Base-by-base conservation (phyloP, 2,329 filamentous ascomycete species). In the Aspergillus tamarii region DNA sequence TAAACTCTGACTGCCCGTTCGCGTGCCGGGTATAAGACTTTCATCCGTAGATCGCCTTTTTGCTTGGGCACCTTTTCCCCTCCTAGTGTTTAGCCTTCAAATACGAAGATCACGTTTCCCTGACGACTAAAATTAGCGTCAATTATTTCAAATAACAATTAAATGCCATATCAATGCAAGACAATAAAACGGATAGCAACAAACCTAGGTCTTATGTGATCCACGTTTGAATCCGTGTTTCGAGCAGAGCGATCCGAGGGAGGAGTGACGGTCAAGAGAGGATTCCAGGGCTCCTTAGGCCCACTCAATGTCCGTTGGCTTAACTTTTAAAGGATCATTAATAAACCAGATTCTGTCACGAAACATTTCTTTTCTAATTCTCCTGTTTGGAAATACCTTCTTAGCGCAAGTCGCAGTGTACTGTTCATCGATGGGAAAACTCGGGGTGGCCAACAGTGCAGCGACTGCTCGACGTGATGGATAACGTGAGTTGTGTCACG, bases 21-120 rank as follows among this genome's bases (percentile, higher is more conserved):
- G 55, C 56, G 41, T 59, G 57, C 43, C 43, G 43, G 55, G 32
- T 41, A 56, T 45, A 32, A 60, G 59, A 57, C 60, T 36, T 64
- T 64, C 64, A 61, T 66, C 57, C 64, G 64, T 65, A 64, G 66
- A 69, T 62, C 46, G 43, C 41, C 36, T 46, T 34, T 63, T 53
- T 45, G 41, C 58, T 41, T 59, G 39, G n/a, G 28, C 30, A n/a
- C 39, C 43, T 55, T 26, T 36, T 57, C 34, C 26, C 46, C 30
- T 46, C 23, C 36, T 57, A 36, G 43, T 48, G 14, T 59, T 46
- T 62, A 26, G 41, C 39, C 32, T 28, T 52, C 48, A n/a, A 34
- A 52, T 52, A 32, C 48, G 48, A 52, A n/a, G 11, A 9, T 45
- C 57, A 50, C 23, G 39, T 56, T 57, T 55, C 57, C 55, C 60